Percentiles rank a stretch among this genome's conserved stretches.
Evolutionary conservation across 805 yeast species (phyloP).

Genomic region (Pichia deserticola): DNA sequence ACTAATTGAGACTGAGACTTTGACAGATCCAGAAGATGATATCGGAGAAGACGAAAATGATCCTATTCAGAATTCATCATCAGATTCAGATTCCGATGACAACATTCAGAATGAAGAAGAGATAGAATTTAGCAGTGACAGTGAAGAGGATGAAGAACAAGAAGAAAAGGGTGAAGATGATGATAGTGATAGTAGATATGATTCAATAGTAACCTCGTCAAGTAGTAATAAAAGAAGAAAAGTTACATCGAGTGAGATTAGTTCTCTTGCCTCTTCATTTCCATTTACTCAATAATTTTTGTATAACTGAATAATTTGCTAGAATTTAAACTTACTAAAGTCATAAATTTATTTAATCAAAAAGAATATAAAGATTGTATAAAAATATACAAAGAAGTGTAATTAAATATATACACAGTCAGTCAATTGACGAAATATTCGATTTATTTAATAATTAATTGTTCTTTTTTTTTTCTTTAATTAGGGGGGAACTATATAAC

Average conservation of each 20-base stretch:
- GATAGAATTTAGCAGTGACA: constrained; percentile 10
- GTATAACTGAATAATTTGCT: background rate
- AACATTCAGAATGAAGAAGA: background rate
- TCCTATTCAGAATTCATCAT: constrained; percentile 9
- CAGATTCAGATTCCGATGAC: background rate
- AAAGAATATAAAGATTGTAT: no score
- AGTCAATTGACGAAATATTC: no score
- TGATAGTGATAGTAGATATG: background rate
- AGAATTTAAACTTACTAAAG: background rate
- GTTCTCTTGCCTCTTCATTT: constrained; percentile 9
- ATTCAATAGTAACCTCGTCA: background rate
- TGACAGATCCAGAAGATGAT: background rate
- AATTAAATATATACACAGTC: no score
- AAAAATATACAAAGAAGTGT: no score
- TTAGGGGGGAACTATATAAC: constrained; percentile 1
- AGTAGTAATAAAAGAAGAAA: background rate
- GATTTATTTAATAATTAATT: no score
- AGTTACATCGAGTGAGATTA: constrained; percentile 4
- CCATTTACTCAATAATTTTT: constrained; percentile 6
- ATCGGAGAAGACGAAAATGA: constrained; percentile 10
- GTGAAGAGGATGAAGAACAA: constrained; percentile 4
- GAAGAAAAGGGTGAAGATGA: background rate
- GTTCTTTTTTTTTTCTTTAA: background rate
- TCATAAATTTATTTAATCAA: background rate
- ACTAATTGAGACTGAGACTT: background rate